These are phyloP conservation scores for Sordariomycetes sp. DNA, from an alignment of 2,329 filamentous ascomycete genomes.

Conservation along the genomic window DNA sequence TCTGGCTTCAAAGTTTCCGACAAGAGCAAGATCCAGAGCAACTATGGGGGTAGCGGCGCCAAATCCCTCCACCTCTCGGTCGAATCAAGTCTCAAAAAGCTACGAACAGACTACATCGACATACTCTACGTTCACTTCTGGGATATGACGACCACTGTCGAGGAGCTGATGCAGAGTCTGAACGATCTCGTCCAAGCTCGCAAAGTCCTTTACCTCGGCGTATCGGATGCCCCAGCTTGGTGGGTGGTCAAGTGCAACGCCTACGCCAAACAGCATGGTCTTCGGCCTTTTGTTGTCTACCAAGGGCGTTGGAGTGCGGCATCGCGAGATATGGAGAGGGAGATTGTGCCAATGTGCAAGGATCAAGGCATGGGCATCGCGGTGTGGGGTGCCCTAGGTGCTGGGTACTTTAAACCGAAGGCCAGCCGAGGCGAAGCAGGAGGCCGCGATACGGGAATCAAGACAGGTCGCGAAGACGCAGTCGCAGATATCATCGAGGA, in stretches of 20 bases:
- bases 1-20: constrained; percentile 22
- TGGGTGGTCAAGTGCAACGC: constrained; percentile 16
- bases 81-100: constrained; percentile 27
- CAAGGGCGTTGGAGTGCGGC: constrained; percentile 18
- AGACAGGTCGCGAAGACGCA: background rate
- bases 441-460: background rate
- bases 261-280: constrained; percentile 14
- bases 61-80: constrained; percentile 28
- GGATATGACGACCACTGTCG: constrained; percentile 13
- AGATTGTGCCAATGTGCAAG: constrained; percentile 21
- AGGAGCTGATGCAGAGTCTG: constrained; percentile 16
- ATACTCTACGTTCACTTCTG: constrained; percentile 20
- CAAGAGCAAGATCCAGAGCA: constrained; percentile 11
- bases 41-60: constrained; percentile 27
- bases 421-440: constrained; percentile 2
- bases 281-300: constrained; percentile 17
- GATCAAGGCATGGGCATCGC: constrained; percentile 28
- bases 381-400: constrained; percentile 36
- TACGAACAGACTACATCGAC: constrained; percentile 24
- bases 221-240: constrained; percentile 20
- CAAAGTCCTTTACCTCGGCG: constrained; percentile 19
- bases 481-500: constrained; percentile 6
- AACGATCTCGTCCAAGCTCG: constrained; percentile 13
- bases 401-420: constrained; percentile 21
- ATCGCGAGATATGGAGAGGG: constrained; percentile 16